Evolutionary conservation across 2,329 filamentous ascomycete species (phyloP), one percentile per base, ranked within the genome.

Genomic region (Cordyceps militaris): DNA sequence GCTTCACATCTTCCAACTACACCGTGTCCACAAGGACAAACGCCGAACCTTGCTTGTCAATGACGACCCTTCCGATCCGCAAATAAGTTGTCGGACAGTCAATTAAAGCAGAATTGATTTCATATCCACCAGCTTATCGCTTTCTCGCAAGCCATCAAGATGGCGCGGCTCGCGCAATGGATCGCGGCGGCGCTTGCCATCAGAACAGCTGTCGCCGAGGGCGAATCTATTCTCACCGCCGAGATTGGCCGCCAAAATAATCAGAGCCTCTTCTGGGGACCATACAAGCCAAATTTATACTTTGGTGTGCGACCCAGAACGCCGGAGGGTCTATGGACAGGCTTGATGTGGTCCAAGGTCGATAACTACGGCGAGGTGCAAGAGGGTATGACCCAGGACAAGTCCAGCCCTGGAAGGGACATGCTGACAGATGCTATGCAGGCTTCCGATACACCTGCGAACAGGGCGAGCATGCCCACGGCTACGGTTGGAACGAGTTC

Each of bases 401-500:
- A 7, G 26, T 6, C 19, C 24, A 16, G n/a, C 24, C 11, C 16
- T 7, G 56, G 30, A n/a, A 14, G 7, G 13, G 14, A 3, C 3
- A 43, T 11, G 19, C 54, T 49, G 11, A 49, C 60, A 21, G 21
- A 26, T 56, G 1, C 8, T 36, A 34, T 4, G 4, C 68, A 94
- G 90, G 86, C 65, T 88, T 97, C 66, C 86, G 94, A 63, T 91
- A 96, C 71, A 97, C 94, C 0, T 99, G 94, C 74, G 94, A 97
- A 72, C 94, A 99, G 71, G 84, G 94, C 70, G 91, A 95, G 70
- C 88, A 88, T 63, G 96, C 99, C 81, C 88, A 85, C 49, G 93
- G 93, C 57, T 99, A 99, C 71, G 94, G 94, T 61, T 99, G 94
- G 94, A 92, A 97, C 66, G 90, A 96, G 70, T 99, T 95, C 71